phyloP scores from a whole-genome alignment of 495 filamentous ascomycete genomes.

The Polyplosphaeria fusca region DNA sequence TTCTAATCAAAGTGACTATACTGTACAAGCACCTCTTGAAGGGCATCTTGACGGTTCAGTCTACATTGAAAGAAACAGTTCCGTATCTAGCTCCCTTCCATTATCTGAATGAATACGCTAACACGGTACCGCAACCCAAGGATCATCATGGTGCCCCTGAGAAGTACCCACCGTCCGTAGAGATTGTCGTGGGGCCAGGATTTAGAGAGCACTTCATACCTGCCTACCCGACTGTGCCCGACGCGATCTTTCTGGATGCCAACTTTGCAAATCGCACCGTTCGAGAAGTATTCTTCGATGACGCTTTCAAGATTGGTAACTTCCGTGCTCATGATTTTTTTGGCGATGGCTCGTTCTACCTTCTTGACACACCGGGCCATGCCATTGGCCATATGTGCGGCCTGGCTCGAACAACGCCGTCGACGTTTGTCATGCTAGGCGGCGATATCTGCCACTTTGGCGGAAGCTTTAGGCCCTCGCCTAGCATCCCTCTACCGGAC shows the following conservation, averaged over 20 bases:
- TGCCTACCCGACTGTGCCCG: conserved; percentile 24
- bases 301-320: conserved; percentile 29
- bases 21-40: too few relatives aligned
- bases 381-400: conserved; percentile 54
- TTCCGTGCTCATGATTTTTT: conserved; percentile 42
- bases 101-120: too few relatives aligned
- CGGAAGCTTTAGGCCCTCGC: conserved; percentile 51
- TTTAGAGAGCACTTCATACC: conserved; percentile 21
- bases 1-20: too few relatives aligned
- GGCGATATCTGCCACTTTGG: conserved; percentile 53
- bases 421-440: conserved; percentile 53
- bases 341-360: conserved; percentile 54
- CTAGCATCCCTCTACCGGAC: conserved; percentile 47
- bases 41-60: too few relatives aligned
- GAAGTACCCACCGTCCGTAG: not conserved
- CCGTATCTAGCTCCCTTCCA: too few relatives aligned
- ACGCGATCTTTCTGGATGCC: conserved; percentile 21
- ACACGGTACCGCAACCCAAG: too few relatives aligned
- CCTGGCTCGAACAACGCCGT: conserved; percentile 51
- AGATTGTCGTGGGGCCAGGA: conserved; percentile 25
- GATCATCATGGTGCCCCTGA: conserved; percentile 18
- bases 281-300: conserved; percentile 37
- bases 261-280: conserved; percentile 31
- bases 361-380: conserved; percentile 55
- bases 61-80: too few relatives aligned